Base-by-base conservation (phyloP, 2,329 filamentous ascomycete species). In the Pyrenochaeta sp. region DNA sequence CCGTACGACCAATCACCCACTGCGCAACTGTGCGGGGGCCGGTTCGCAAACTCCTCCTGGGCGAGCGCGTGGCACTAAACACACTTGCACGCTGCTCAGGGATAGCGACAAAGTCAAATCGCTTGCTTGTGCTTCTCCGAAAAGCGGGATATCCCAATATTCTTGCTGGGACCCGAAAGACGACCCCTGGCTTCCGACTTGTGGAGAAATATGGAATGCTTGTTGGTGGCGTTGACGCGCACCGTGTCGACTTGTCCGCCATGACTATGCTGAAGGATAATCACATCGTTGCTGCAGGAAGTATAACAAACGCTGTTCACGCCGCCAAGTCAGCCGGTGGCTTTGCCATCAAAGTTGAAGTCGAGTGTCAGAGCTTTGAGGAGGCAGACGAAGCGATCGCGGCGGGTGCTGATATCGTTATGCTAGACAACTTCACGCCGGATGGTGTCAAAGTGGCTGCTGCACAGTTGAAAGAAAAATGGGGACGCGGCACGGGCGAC, bases 221-320 rank as follows among this genome's bases (percentile, higher is more conserved):
- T 24, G 90, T 96, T 15, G 95, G 94, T 55, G 95, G 95, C 10
- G 93, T 92, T 15, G 95, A 99, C 79, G 87, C 90, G 2, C 95
- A 99, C 78, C 85, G 95, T 32, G 92, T 97, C 80, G 95, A 99
- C 77, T 83, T 99, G 2, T 81, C 77, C 76, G 87, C 90, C 64
- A 98, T 99, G 95, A 93, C 93, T 55, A 99, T 99, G 95, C 85
- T 99, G 65, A 99, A 99, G 82, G 95, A 99, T 80, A 99, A 99
- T 79, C 95, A 99, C 79, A 90, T 99, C 56, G 97, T 94, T 90
- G 92, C 92, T 62, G 90, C 91, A 52, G 83, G 84, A 27, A 91
- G 90, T 74, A 98, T 99, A 77, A 88, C 90, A 1, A 88, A 91
- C 24, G 95, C 95, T 5, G 93, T 99, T 25, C 82, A 83, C 40